Evolutionary conservation across 1,284 basidiomycete species (phyloP).

Genomic region (Athelia sp.): DNA sequence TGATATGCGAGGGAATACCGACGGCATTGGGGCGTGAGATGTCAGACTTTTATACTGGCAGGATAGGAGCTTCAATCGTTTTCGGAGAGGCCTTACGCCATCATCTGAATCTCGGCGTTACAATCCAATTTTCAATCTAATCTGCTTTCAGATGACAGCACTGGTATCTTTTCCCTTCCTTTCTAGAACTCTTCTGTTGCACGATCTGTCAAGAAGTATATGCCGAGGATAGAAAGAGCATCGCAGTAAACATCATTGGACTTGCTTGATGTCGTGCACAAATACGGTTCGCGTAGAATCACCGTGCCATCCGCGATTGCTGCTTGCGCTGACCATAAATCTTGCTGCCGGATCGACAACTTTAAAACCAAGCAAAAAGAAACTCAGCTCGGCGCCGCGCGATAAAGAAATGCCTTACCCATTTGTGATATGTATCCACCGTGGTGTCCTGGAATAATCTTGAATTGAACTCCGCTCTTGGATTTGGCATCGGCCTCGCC

Average conservation of each 20-base stretch:
- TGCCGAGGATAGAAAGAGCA: background rate
- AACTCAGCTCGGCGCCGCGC: background rate
- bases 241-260: background rate
- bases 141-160: background rate
- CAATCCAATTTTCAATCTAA: background rate
- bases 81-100: no score
- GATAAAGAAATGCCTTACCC: conserved; percentile 45
- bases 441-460: conserved; percentile 95
- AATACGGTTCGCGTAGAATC: conserved; percentile 86
- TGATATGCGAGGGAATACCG: background rate
- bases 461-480: conserved; percentile 77
- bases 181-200: background rate
- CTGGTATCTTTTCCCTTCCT: background rate
- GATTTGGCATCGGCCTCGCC: conserved; percentile 60
- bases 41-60: no score
- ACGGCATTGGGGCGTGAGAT: background rate
- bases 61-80: no score
- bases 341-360: conserved; percentile 83
- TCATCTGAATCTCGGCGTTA: no score
- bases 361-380: conserved; percentile 31
- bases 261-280: conserved; percentile 79
- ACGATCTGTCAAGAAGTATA: background rate
- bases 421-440: conserved; percentile 90
- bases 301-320: conserved; percentile 93
- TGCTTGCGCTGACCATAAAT: conserved; percentile 89